These are phyloP conservation scores for Dioscorea dumetorum DNA, from an alignment of 106 monocot genomes.

Conservation along the genomic window DNA sequence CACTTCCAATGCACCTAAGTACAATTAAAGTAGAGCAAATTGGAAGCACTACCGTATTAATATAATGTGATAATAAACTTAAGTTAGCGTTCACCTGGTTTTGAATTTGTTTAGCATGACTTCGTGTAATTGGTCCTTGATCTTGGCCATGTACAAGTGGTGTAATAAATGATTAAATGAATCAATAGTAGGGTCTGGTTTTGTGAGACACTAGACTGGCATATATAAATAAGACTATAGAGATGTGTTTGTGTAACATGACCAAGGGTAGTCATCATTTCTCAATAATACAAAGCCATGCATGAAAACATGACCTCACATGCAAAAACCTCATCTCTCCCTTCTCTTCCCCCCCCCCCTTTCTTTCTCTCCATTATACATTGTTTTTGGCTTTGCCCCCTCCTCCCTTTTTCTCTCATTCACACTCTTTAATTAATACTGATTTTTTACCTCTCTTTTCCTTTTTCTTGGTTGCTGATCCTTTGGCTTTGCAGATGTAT, in stretches of 20 bases:
- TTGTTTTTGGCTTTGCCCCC: background rate
- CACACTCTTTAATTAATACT: slow-evolving; percentile 9
- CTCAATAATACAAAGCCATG: slow-evolving; percentile 38
- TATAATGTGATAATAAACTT: too few species aligned
- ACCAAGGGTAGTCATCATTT: slow-evolving; percentile 61
- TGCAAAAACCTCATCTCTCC: slow-evolving; percentile 17
- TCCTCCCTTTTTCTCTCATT: slow-evolving; percentile 6
- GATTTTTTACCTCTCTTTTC: too few species aligned
- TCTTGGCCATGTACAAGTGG: too few species aligned
- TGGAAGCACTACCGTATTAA: too few species aligned
- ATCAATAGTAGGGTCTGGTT: slow-evolving; percentile 22
- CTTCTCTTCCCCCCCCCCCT: background rate
- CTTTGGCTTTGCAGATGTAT: slow-evolving; percentile 67
- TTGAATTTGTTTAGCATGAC: too few species aligned
- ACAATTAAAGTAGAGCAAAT: too few species aligned
- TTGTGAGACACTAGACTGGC: slow-evolving; percentile 7
- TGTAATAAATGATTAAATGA: slow-evolving; percentile 17
- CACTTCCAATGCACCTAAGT: too few species aligned
- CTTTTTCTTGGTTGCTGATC: too few species aligned
- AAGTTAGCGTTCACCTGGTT: too few species aligned
- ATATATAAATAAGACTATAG: slow-evolving; percentile 13
- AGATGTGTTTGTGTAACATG: slow-evolving; percentile 2
- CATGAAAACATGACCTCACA: background rate
- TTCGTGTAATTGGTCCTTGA: too few species aligned
- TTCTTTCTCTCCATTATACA: too few species aligned